Evolutionary conservation across 2,329 filamentous ascomycete genomes (phyloP), one percentile per base, ranked within the genome.

Genomic region (Trichoderma sp.): DNA sequence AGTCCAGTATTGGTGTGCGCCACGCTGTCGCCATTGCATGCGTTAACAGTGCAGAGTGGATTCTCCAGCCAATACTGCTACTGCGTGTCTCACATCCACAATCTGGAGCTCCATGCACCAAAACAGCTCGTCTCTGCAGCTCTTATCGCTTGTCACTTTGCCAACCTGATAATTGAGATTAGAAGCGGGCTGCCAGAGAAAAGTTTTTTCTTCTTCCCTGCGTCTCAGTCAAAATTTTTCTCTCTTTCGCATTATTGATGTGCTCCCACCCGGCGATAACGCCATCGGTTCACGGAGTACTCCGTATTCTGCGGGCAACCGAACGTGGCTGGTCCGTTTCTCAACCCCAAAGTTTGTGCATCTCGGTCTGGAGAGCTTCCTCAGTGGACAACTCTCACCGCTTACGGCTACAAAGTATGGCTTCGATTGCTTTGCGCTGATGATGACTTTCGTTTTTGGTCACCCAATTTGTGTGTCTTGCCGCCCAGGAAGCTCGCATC

Each of bases 61-160:
- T 29, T 71, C 24, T 21, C n/a, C 68, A 18, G 31, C 35, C 35
- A 71, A 21, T n/a, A 9, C 21, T 71, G 56, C 41, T 50, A 50
- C 68, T 71, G 68, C 56, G 35, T 63, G 16, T 27, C 68, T 18
- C 38, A 21, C 31, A 35, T 21, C 60, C 33, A 31, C 67, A 41
- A 12, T 29, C 27, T 33, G 35, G 35, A 27, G 35, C 38, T 72
- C 27, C 38, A 62, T 41, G 59, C 38, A 53, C 59, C 38, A 64
- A 59, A n/a, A 14, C 65, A 29, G 35, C 59, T 50, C 18, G 68
- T 50, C 68, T 6, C 56, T 63, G 68, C 68, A 72, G 56, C 27
- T 62, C 68, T 72, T 72, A 72, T 72, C 68, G 27, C 68, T 11
- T 63, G 68, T 72, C 56, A 72, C 59, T 74, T 66, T 67, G 33